These are phyloP conservation scores for Kodamaea suecica DNA, from an alignment of 1,139 yeast species.

Conservation along the genomic window DNA sequence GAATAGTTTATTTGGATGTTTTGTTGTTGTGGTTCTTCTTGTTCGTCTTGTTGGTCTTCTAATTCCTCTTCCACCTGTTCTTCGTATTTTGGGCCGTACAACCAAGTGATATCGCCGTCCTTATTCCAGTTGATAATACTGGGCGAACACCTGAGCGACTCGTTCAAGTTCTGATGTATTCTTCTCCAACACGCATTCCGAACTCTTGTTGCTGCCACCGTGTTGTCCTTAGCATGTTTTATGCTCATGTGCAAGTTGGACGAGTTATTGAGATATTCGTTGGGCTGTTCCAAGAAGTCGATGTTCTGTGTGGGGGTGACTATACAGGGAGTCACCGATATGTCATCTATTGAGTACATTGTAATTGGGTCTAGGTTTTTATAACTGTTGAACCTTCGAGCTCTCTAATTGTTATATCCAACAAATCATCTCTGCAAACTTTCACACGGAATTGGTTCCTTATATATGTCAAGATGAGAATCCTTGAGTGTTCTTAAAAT, in stretches of 20 bases:
- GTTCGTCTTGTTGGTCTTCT: slow-evolving; percentile 1
- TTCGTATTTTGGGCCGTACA: slow-evolving; percentile 41
- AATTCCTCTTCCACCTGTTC: slow-evolving; percentile 1
- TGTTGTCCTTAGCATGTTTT: slow-evolving; percentile 6
- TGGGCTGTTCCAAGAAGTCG: slow-evolving; percentile 28
- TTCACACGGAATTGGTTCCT: no score
- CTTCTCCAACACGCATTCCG: slow-evolving; percentile 45
- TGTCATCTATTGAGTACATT: slow-evolving; percentile 1
- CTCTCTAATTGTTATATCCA: no score
- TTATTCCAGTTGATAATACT: slow-evolving; percentile 44
- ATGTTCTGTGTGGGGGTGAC: slow-evolving; percentile 28
- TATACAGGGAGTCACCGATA: neutral
- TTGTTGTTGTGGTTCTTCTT: no score
- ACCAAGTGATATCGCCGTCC: slow-evolving; percentile 44
- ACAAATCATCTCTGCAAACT: no score
- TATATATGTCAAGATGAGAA: no score
- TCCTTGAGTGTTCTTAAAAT: no score
- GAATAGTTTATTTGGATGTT: no score
- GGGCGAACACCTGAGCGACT: slow-evolving; percentile 32
- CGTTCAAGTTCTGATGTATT: slow-evolving; percentile 31
- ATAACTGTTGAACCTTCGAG: no score
- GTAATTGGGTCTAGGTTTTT: neutral
- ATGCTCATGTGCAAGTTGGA: slow-evolving; percentile 12
- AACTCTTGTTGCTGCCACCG: slow-evolving; percentile 23
- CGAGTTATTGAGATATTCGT: slow-evolving; percentile 15